phyloP scores from a whole-genome alignment of 345 rosid species.

The rapeseed (Brassica napus) region DNA sequence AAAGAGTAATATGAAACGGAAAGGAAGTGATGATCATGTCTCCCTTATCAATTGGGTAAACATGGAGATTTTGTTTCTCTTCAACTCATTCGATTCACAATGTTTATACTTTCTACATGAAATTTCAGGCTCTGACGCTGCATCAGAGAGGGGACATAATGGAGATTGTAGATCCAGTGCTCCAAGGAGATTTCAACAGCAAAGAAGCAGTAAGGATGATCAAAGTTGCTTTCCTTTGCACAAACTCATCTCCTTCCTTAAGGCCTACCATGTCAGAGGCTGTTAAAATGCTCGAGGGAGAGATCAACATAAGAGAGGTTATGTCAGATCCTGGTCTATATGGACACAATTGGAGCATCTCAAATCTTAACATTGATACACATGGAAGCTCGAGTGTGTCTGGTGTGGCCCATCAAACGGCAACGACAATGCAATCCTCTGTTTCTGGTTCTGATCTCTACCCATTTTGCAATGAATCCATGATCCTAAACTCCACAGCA shows the following conservation, averaged over 20 bases:
- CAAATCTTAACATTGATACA: slow-evolving; percentile 16
- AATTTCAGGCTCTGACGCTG: slow-evolving; percentile 25
- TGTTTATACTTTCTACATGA: not conserved
- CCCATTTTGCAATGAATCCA: slow-evolving; percentile 8
- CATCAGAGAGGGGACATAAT: slow-evolving; percentile 32
- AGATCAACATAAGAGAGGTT: slow-evolving; percentile 1
- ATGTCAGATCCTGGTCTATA: slow-evolving; percentile 16
- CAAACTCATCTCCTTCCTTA: slow-evolving; percentile 28
- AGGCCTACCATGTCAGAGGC: slow-evolving; percentile 49
- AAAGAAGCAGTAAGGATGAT: slow-evolving; percentile 45
- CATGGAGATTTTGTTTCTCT: not conserved
- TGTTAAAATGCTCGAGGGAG: slow-evolving; percentile 43
- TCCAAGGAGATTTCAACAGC: slow-evolving; percentile 24
- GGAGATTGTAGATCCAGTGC: slow-evolving; percentile 39
- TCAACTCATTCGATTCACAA: not conserved
- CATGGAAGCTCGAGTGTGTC: slow-evolving; percentile 17
- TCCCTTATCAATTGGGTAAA: slow-evolving; percentile 51
- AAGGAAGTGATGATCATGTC: not conserved
- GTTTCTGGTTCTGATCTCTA: slow-evolving; percentile 16
- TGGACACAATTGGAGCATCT: slow-evolving; percentile 24
- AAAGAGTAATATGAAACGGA: slow-evolving; percentile 12
- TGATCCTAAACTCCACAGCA: not conserved
- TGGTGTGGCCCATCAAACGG: not conserved
- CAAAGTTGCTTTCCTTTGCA: slow-evolving; percentile 42
- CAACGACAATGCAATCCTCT: slow-evolving; percentile 1